Evolutionary conservation across 139 green algal genomes (phyloP).

Genomic region (Micromonas commoda): DNA sequence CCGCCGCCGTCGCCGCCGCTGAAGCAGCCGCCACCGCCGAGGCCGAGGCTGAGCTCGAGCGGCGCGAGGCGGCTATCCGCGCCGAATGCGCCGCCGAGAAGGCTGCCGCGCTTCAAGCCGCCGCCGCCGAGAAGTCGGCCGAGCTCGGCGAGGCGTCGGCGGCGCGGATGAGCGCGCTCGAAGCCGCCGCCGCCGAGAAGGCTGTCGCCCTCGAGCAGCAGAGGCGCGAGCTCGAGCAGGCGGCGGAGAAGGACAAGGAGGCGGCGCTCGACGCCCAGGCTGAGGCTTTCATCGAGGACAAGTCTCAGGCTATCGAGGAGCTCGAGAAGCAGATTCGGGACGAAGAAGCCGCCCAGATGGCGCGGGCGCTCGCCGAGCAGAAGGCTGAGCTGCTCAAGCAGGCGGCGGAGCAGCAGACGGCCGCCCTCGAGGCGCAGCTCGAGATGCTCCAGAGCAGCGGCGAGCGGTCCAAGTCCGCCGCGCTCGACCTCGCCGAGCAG

Average conservation of each 20-base stretch:
- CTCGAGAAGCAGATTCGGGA: neutral
- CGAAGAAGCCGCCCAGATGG: neutral
- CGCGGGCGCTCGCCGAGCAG: neutral
- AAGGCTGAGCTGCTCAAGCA: neutral
- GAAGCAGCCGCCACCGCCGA: neutral
- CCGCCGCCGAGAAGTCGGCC: neutral
- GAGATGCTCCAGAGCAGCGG: neutral
- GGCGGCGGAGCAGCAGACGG: neutral
- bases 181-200: neutral
- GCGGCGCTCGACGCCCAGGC: neutral
- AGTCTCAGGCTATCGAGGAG: neutral
- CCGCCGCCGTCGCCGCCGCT: neutral
- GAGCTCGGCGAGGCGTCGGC: neutral
- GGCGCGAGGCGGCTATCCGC: neutral
- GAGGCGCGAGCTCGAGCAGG: neutral
- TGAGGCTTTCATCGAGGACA: neutral
- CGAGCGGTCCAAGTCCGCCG: no score
- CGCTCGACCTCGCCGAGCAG: no score
- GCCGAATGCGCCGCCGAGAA: neutral
- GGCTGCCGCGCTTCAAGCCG: neutral
- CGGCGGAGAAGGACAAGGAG: neutral
- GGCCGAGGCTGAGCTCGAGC: neutral
- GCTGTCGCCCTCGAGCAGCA: neutral
- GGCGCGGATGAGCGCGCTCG: neutral
- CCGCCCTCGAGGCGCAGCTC: conserved; percentile 15